A percentile compares a stretch with the other conserved stretches of the same genome.
Evolutionary conservation across 202 grass and related monocot genomes (phyloP).

Genomic region (Saccharum hybrid): DNA sequence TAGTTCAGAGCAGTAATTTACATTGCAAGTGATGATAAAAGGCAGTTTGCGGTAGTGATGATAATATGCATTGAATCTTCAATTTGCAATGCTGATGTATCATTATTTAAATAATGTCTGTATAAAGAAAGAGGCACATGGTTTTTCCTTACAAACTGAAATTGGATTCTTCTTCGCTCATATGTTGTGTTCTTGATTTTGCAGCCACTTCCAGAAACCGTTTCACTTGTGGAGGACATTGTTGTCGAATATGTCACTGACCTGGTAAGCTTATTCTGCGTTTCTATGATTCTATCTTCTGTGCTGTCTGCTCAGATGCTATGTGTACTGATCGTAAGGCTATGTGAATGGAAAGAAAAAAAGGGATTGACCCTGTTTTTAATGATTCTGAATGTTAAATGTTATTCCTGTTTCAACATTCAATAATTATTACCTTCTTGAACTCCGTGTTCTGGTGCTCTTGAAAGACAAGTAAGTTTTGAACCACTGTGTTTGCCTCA

Average conservation of each 20-base stretch:
- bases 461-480: background rate
- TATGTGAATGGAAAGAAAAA: background rate
- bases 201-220: constrained; percentile 95
- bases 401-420: background rate
- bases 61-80: background rate
- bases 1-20: constrained; percentile 6
- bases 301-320: background rate
- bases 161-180: background rate
- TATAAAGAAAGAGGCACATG: constrained; percentile 12
- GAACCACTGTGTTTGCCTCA: background rate
- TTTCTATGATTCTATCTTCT: constrained; percentile 18
- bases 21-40: constrained; percentile 1
- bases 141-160: background rate
- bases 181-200: constrained; percentile 34
- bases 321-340: background rate
- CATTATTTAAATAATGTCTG: background rate
- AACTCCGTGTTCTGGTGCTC: background rate
- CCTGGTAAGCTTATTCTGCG: constrained; percentile 56
- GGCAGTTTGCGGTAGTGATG: background rate
- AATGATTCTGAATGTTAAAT: constrained; percentile 12
- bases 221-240: constrained; percentile 95
- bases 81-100: background rate
- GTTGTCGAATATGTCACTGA: constrained; percentile 95
- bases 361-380: background rate
- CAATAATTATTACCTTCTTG: background rate